Evolutionary conservation across 2,329 filamentous ascomycete species (phyloP).

Genomic region (Phaeosphaeriaceae sp.): DNA sequence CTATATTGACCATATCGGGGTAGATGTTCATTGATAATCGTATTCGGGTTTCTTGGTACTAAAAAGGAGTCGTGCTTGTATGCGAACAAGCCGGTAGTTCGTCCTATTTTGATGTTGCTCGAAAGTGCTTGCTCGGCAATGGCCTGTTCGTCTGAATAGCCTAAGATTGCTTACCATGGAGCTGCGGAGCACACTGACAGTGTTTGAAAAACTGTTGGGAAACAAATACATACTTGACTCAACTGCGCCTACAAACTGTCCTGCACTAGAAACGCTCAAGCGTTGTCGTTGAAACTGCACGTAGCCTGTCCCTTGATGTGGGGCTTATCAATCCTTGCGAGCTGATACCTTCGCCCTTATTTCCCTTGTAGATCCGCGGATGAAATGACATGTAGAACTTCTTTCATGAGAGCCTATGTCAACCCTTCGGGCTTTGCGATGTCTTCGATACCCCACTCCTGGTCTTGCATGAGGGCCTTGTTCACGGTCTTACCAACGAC

Average conservation of each 20-base stretch:
- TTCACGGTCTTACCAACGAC: too few relatives aligned
- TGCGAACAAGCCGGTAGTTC: slow-evolving; percentile 9
- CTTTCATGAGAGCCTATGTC: too few relatives aligned
- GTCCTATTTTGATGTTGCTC: background rate
- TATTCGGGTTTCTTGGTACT: background rate
- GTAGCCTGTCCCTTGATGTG: background rate
- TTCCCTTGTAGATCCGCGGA: too few relatives aligned
- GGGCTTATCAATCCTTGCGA: too few relatives aligned
- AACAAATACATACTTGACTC: background rate
- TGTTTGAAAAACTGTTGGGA: background rate
- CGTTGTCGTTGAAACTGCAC: background rate
- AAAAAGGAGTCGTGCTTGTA: background rate
- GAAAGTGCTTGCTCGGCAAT: slow-evolving; percentile 2
- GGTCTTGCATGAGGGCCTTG: too few relatives aligned
- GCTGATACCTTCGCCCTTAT: too few relatives aligned
- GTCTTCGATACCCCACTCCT: too few relatives aligned
- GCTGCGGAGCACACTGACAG: background rate
- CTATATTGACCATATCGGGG: slow-evolving; percentile 2
- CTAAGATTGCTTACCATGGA: background rate
- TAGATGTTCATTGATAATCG: slow-evolving; percentile 1
- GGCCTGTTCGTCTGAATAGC: background rate
- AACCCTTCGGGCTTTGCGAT: too few relatives aligned
- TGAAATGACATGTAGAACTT: too few relatives aligned
- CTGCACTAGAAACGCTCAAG: background rate
- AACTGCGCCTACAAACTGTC: background rate